Evolutionary conservation across 495 filamentous ascomycete species (phyloP), one percentile per base, ranked within the genome.

Genomic region (Elaphomyces granulatus): DNA sequence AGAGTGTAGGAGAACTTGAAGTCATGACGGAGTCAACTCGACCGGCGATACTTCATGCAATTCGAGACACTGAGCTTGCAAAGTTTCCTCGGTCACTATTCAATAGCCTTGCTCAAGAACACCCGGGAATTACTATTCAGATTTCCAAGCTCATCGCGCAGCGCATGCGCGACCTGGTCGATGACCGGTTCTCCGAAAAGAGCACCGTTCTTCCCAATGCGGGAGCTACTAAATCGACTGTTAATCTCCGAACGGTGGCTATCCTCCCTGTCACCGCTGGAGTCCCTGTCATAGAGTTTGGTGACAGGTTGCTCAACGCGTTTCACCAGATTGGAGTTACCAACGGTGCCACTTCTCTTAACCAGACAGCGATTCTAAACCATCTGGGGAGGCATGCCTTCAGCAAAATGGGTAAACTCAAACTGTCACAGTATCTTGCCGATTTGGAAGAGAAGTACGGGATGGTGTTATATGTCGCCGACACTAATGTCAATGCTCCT

Each of bases 121-220:
- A 98, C 53, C 88, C 92, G 4, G 92, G 87, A 14, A 95, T 98
- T 54, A 96, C 90, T 0, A 96, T 98, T 45, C 93, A 95, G 59
- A 93, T 98, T 9, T 96, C 92, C 2, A 98, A 95, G 59, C 87
- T 98, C 44, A 95, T 98, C 51, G 90, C 90, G 0, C 83, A 87
- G 30, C 75, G 92, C 8, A 98, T 96, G 90, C 72, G 88, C 41
- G 72, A 84, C 19, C 50, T 95, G 45, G 73, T 94, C 3, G 86
- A 96, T 45, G 80, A 80, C 50, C 81, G 80, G 15, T 47, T 81
- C n/a, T 67, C 72, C 20, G 83, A 80, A 49, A 80, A 68, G 54
- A 68, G 56, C 35, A 68, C 51, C 45, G 66, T 67, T 20, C 70
- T 59, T 33, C 63, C 53, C 8, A 51, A 60, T 21, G 53, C 64